A percentile compares a stretch with the other conserved stretches of the same genome.
phyloP scores from a whole-genome alignment of 225 moss, liverwort and hornwort genomes.

The Bryum argenteum region DNA sequence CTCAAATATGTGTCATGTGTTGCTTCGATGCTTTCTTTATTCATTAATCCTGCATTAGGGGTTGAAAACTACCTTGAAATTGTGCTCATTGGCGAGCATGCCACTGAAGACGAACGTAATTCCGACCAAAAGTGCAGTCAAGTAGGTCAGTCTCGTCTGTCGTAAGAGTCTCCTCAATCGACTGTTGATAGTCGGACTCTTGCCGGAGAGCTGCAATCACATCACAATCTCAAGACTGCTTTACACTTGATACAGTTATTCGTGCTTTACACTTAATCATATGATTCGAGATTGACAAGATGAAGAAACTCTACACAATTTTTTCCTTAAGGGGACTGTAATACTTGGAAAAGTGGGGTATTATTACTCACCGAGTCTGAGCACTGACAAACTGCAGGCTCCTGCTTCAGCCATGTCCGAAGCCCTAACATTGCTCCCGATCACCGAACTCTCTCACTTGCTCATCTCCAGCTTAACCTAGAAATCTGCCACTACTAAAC shows the following conservation, averaged over 20 bases:
- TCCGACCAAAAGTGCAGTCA: constrained; percentile 41
- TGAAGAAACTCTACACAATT: no score
- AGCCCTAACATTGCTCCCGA: constrained; percentile 37
- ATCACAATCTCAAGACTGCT: not conserved
- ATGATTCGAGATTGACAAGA: no score
- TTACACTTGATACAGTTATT: not conserved
- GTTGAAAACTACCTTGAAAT: constrained; percentile 29
- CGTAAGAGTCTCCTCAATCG: constrained; percentile 27
- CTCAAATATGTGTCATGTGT: not conserved
- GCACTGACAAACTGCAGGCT: constrained; percentile 19
- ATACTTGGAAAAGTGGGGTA: not conserved
- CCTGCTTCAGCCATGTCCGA: constrained; percentile 47
- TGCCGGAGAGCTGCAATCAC: constrained; percentile 31
- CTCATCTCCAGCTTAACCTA: not conserved
- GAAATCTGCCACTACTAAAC: no score
- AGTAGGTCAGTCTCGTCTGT: constrained; percentile 30
- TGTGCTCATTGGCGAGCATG: constrained; percentile 38
- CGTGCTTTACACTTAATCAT: not conserved
- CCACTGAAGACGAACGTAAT: constrained; percentile 32
- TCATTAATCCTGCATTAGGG: not conserved
- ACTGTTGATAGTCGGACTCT: constrained; percentile 7
- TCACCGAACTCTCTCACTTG: constrained; percentile 9
- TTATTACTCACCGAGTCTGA: constrained; percentile 38
- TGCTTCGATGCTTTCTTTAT: not conserved
- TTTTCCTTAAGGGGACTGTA: no score